A percentile compares a stretch with the other conserved stretches of the same genome.
These are phyloP conservation scores for Funneliformis mosseae DNA, from an alignment of 192 early-diverging fungal species.

Conservation along the genomic window DNA sequence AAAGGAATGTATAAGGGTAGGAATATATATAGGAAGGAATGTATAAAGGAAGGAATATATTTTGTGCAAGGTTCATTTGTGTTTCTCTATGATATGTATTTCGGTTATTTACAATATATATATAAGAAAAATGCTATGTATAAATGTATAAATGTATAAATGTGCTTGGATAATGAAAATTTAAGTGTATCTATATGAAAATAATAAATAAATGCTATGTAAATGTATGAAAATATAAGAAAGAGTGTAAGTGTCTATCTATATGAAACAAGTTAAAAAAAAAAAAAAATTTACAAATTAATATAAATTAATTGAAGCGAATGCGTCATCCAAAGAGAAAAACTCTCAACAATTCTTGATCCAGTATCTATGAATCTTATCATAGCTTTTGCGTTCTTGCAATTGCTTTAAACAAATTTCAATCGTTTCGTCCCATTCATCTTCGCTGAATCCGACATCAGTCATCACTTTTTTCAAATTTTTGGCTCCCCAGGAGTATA, in stretches of 20 bases:
- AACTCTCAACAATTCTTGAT: background rate
- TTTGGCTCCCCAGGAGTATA: constrained; percentile 3
- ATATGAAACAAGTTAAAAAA: too few species aligned
- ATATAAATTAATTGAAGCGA: too few species aligned
- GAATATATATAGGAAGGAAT: too few species aligned
- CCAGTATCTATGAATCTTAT: constrained; percentile 19
- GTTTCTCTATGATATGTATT: background rate
- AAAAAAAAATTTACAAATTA: too few species aligned
- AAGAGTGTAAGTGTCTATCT: too few species aligned
- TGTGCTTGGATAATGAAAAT: too few species aligned
- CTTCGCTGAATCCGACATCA: background rate
- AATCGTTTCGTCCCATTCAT: background rate
- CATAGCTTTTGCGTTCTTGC: background rate
- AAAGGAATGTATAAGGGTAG: too few species aligned
- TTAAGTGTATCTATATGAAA: too few species aligned
- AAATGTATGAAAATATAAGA: too few species aligned
- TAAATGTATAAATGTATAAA: background rate
- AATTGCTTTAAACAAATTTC: constrained; percentile 18
- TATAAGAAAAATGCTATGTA: background rate
- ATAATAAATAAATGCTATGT: too few species aligned
- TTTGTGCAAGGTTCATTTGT: background rate
- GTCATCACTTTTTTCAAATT: constrained; percentile 12
- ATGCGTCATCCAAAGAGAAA: too few species aligned
- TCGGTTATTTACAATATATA: background rate
- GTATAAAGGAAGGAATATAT: too few species aligned